phyloP scores from a whole-genome alignment of 1,284 basidiomycete genomes.

The Exobasidium rhododendri region DNA sequence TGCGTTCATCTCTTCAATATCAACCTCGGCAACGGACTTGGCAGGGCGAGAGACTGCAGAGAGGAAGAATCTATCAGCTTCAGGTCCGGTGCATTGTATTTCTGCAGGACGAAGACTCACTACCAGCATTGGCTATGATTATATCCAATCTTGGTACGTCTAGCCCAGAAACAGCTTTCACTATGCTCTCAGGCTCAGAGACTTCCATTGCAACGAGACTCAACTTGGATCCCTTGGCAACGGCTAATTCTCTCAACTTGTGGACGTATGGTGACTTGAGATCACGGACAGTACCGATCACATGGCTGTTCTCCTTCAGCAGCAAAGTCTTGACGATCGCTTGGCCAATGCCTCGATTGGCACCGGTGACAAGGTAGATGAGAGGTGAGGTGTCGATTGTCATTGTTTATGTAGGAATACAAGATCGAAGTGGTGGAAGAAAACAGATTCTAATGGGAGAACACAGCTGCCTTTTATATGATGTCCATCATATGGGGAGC shows the following conservation, averaged over 20 bases:
- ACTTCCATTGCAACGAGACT: neutral
- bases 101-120: neutral
- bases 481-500: too few relatives aligned
- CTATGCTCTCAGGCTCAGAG: neutral
- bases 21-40: neutral
- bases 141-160: too few relatives aligned
- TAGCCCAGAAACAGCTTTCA: neutral
- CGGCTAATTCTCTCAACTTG: neutral
- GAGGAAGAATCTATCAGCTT: too few relatives aligned
- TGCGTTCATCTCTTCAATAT: neutral
- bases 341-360: slow-evolving; percentile 10
- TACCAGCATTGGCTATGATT: slow-evolving; percentile 3
- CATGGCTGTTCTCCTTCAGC: neutral
- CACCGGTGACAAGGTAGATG: slow-evolving; percentile 12
- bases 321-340: neutral
- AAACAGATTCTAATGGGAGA: too few relatives aligned
- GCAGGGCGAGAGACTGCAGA: too few relatives aligned
- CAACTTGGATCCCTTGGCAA: neutral
- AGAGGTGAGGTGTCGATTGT: too few relatives aligned
- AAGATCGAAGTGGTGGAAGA: too few relatives aligned
- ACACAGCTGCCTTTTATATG: too few relatives aligned
- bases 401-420: too few relatives aligned
- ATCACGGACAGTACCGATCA: slow-evolving; percentile 8
- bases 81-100: too few relatives aligned
- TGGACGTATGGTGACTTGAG: neutral